Base-by-base conservation (phyloP, 116 monocot species). In the Zostera marina region DNA sequence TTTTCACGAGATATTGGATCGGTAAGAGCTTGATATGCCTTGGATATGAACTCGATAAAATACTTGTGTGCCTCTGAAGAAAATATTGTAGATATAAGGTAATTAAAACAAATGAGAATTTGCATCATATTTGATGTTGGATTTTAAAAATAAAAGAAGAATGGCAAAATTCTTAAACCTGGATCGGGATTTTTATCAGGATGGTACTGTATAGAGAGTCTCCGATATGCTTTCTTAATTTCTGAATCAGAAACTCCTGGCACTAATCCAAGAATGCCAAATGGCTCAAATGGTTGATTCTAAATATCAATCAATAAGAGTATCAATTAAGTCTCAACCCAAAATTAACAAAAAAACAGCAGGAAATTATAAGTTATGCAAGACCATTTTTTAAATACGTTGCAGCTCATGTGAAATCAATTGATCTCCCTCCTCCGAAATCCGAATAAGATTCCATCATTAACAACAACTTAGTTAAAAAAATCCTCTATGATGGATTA, bases 121-220 rank as follows among this genome's bases (percentile, higher is more conserved):
- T 24, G 0, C 26, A 44, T 43, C 41, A n/a, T 54, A 59, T 1
- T 8, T 12, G 7, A 42, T 45, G 20, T 55, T 19, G 14, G 26
- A 54, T 6, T 6, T 7, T 22, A 52, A 16, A 21, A 48, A 64
- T 26, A 47, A 42, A 41, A 70, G 2, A 11, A 17, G 11, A 42
- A 59, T 13, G 6, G 19, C 19, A 14, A 62, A 62, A 62, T 41
- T 9, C n/a, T 13, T 21, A 12, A 64, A 96, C 96, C 96, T 75
- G 85, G 96, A 68, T 98, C 85, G 46, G 96, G 86, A 73, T 89
- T 98, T 80, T 98, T 98, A 64, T 98, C 96, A 61, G 90, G 90
- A 73, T 98, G 96, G 55, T 89, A 89, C 60, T 72, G 72, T 68
- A 98, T 82, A 9, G 96, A 98, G 25, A 89, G 89, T 52, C 74